Percentiles rank a stretch among this genome's conserved stretches.
These are phyloP conservation scores for Adansonia grandidieri DNA, from an alignment of 441 rosid species.

Conservation along the genomic window DNA sequence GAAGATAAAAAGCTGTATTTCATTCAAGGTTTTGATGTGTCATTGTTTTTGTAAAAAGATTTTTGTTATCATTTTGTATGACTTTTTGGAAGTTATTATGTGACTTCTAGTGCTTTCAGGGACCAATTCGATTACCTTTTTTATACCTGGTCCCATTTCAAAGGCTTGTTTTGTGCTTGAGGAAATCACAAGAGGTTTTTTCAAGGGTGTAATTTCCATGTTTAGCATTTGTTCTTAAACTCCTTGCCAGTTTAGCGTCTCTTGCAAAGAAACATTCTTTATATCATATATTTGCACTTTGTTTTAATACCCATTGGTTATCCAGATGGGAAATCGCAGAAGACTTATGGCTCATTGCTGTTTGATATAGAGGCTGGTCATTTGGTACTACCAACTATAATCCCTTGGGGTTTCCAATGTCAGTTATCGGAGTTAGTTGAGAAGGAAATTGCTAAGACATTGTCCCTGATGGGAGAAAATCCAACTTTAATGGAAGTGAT, in stretches of 20 bases:
- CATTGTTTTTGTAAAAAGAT: not conserved
- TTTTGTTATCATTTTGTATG: not conserved
- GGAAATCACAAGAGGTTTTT: not conserved
- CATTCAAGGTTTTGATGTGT: not conserved
- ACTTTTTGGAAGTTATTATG: constrained; percentile 5
- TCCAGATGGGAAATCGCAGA: constrained; percentile 49
- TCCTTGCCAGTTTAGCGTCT: not conserved
- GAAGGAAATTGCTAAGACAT: constrained; percentile 62
- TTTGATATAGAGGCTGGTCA: constrained; percentile 69
- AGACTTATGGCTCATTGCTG: constrained; percentile 35
- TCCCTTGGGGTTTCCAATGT: constrained; percentile 78
- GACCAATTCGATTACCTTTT: not conserved
- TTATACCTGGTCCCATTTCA: not conserved
- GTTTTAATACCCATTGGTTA: constrained; percentile 24
- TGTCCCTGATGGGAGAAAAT: constrained; percentile 52
- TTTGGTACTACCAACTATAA: constrained; percentile 59
- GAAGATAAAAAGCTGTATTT: not conserved
- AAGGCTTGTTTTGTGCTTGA: not conserved
- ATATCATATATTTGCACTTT: not conserved
- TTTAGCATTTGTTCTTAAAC: constrained; percentile 10
- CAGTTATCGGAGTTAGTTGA: constrained; percentile 73
- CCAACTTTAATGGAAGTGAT: constrained; percentile 35
- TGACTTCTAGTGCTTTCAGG: not conserved
- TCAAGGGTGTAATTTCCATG: not conserved
- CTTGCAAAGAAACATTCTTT: not conserved